Percentiles rank a stretch among this genome's conserved stretches.
Conservation (phyloP, 495 filamentous ascomycete species). For the Neurospora sp. region DNA sequence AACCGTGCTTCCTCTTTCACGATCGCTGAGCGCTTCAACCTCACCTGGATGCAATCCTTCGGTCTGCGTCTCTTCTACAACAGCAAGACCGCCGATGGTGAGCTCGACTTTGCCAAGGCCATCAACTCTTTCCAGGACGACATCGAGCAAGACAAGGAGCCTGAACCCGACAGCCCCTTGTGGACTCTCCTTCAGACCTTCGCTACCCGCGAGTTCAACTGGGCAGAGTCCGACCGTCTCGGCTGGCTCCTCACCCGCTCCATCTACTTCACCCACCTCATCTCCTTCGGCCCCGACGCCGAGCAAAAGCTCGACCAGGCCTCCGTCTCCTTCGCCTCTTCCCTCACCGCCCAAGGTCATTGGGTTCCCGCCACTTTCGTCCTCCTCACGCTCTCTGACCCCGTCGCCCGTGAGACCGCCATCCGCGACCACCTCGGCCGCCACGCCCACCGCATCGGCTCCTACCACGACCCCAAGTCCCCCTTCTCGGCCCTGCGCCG, state of each 20-base stretch:
- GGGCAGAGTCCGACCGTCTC: slow-evolving; percentile 51
- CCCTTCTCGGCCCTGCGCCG: slow-evolving; percentile 27
- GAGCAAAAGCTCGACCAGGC: slow-evolving; percentile 52
- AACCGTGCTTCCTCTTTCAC: slow-evolving; percentile 66
- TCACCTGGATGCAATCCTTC: slow-evolving; percentile 90
- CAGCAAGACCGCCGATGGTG: slow-evolving; percentile 26
- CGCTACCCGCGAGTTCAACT: slow-evolving; percentile 50
- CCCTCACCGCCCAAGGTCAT: slow-evolving; percentile 56
- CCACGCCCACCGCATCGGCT: slow-evolving; percentile 46
- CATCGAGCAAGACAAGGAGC: slow-evolving; percentile 50
- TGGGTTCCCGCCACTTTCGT: slow-evolving; percentile 64
- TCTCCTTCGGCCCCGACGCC: slow-evolving; percentile 29
- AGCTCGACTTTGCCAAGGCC: slow-evolving; percentile 58
- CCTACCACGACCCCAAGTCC: slow-evolving; percentile 3
- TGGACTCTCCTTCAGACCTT: slow-evolving; percentile 80
- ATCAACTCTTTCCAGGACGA: slow-evolving; percentile 60
- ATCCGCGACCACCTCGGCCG: slow-evolving; percentile 62
- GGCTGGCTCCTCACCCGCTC: slow-evolving; percentile 68
- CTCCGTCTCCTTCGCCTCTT: slow-evolving; percentile 59
- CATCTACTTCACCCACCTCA: slow-evolving; percentile 38
- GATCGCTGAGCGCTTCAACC: slow-evolving; percentile 67
- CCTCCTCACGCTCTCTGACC: slow-evolving; percentile 61
- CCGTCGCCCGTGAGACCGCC: slow-evolving; percentile 50
- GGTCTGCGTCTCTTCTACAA: slow-evolving; percentile 86
- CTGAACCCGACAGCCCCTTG: slow-evolving; percentile 63